Conservation (phyloP, 805 yeast genomes). For the Ogataea thermomethanolica region DNA sequence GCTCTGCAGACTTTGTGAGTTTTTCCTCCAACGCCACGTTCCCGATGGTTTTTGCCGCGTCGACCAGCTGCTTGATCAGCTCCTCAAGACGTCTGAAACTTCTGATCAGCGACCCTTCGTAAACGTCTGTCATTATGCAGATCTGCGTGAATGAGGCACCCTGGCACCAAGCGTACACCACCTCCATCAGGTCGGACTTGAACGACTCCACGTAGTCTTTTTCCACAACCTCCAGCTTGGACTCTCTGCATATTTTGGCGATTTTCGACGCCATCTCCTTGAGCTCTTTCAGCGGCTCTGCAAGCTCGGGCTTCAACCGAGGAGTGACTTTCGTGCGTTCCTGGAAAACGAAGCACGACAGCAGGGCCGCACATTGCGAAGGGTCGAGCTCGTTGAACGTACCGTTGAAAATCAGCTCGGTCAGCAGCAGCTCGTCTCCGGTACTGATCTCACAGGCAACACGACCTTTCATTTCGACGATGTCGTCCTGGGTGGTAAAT, state of each 20-base stretch:
- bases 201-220: slow-evolving; percentile 90
- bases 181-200: slow-evolving; percentile 94
- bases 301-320: slow-evolving; percentile 78
- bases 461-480: slow-evolving; percentile 93
- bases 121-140: slow-evolving; percentile 98
- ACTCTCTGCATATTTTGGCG: slow-evolving; percentile 85
- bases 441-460: slow-evolving; percentile 89
- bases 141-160: slow-evolving; percentile 96
- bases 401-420: slow-evolving; percentile 94
- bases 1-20: slow-evolving; percentile 79
- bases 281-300: slow-evolving; percentile 87
- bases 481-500: slow-evolving; percentile 80
- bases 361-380: slow-evolving; percentile 86
- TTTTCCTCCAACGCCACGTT: slow-evolving; percentile 80
- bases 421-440: slow-evolving; percentile 80
- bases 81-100: slow-evolving; percentile 95
- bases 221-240: slow-evolving; percentile 85
- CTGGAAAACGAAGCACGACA: slow-evolving; percentile 95
- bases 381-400: slow-evolving; percentile 83
- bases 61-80: slow-evolving; percentile 81
- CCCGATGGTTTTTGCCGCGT: slow-evolving; percentile 93
- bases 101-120: slow-evolving; percentile 93
- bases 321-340: slow-evolving; percentile 90
- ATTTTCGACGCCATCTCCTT: slow-evolving; percentile 89
- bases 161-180: slow-evolving; percentile 93